Conservation (phyloP, 257 asterid species). For the Jaltomata sinuosa region DNA sequence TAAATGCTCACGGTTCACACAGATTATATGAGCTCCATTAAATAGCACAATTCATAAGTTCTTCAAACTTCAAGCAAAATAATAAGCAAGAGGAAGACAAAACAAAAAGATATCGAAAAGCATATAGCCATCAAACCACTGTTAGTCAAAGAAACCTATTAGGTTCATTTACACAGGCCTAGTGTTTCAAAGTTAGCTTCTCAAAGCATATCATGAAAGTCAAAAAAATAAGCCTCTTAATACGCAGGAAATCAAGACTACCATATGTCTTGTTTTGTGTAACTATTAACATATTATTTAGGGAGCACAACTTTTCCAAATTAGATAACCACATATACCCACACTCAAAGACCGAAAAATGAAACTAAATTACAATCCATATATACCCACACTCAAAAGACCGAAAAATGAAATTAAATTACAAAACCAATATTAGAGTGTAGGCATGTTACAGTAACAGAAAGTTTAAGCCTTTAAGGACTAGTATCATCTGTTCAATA, state of each 20-base stretch:
- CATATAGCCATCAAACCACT: neutral
- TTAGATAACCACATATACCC: neutral
- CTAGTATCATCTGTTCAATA: neutral
- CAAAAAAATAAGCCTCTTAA: neutral
- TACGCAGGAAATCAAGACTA: neutral
- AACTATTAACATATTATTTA: neutral
- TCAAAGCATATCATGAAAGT: neutral
- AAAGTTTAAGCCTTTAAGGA: neutral
- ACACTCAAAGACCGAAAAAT: neutral
- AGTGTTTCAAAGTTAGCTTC: neutral
- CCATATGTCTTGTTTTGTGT: neutral
- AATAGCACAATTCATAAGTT: neutral
- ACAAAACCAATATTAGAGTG: neutral
- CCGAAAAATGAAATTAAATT: neutral
- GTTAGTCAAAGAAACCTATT: neutral
- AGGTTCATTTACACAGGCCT: neutral
- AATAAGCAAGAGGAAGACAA: neutral
- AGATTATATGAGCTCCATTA: neutral
- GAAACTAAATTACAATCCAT: neutral
- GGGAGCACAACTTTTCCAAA: neutral
- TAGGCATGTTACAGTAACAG: neutral
- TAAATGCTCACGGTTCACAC: neutral
- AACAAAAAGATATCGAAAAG: neutral
- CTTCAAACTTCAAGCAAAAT: neutral
- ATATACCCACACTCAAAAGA: neutral